phyloP scores from a whole-genome alignment of 129 eudicot genomes.

The Helianthus tuberosus region DNA sequence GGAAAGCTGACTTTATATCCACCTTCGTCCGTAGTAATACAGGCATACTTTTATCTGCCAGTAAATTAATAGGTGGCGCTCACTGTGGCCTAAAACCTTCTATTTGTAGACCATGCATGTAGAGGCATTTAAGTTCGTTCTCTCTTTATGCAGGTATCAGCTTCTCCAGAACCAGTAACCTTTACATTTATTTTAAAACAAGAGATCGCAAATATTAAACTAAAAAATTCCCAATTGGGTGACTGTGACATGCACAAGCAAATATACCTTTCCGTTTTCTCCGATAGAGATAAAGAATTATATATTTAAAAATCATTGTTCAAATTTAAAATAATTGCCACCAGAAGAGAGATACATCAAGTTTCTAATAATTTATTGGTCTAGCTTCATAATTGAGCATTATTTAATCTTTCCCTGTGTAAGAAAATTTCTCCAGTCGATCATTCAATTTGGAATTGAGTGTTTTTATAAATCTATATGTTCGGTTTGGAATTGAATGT shows the following conservation, averaged over 20 bases:
- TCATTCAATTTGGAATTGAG: conserved; percentile 7
- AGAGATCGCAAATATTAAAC: not conserved
- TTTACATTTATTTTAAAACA: too few species aligned
- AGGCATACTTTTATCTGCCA: too few species aligned
- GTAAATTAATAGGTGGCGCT: too few species aligned
- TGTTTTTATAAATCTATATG: not conserved
- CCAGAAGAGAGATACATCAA: conserved; percentile 7
- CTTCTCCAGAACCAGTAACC: too few species aligned
- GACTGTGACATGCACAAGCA: conserved; percentile 29
- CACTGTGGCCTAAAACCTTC: too few species aligned
- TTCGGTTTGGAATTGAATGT: conserved; percentile 20
- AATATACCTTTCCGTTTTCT: conserved; percentile 31
- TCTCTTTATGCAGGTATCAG: too few species aligned
- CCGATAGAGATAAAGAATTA: conserved; percentile 24
- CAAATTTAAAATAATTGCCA: not conserved
- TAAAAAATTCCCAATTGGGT: conserved; percentile 5
- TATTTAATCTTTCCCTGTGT: conserved; percentile 15
- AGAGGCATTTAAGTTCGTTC: too few species aligned
- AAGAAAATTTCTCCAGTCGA: conserved; percentile 10
- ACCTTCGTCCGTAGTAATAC: too few species aligned
- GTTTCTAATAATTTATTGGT: conserved; percentile 5
- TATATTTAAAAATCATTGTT: not conserved
- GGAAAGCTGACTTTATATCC: too few species aligned
- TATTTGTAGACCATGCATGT: too few species aligned
- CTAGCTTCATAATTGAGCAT: conserved; percentile 20